Evolutionary conservation across 768 basidiomycete species (phyloP).

Genomic region (Collybia mongolica): DNA sequence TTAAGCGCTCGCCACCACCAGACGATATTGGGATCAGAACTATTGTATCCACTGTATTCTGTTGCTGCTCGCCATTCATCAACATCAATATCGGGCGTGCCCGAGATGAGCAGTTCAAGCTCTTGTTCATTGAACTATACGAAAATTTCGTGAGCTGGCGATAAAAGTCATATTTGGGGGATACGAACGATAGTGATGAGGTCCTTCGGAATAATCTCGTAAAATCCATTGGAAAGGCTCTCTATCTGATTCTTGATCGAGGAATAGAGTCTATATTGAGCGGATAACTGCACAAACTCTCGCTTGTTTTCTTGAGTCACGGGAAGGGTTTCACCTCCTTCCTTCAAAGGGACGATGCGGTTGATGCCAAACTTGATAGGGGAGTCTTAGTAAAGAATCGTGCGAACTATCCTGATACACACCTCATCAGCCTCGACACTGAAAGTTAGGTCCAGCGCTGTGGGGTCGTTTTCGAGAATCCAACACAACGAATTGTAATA

Average conservation of each 20-base stretch:
- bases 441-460: conserved; percentile 84
- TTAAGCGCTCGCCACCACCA: conserved; percentile 99
- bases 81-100: conserved; percentile 97
- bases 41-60: conserved; percentile 84
- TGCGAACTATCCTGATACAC: conserved; percentile 16
- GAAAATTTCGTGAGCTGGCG: conserved; percentile 5
- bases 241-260: conserved; percentile 97
- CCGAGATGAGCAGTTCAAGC: conserved; percentile 90
- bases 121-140: conserved; percentile 91
- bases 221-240: conserved; percentile 86
- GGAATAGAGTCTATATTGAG: conserved; percentile 88
- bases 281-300: conserved; percentile 95
- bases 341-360: conserved; percentile 84
- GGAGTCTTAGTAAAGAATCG: conserved; percentile 7
- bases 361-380: conserved; percentile 79
- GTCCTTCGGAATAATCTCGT: conserved; percentile 97
- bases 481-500: conserved; percentile 98
- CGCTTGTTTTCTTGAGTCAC: conserved; percentile 97
- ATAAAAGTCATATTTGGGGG: background rate
- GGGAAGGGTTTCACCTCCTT: conserved; percentile 75
- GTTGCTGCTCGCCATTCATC: conserved; percentile 96
- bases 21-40: conserved; percentile 92
- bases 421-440: conserved; percentile 96
- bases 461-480: conserved; percentile 97
- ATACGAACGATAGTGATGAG: conserved; percentile 83